phyloP scores from a whole-genome alignment of 2,329 filamentous ascomycete genomes.

The Stromatinia cepivora region DNA sequence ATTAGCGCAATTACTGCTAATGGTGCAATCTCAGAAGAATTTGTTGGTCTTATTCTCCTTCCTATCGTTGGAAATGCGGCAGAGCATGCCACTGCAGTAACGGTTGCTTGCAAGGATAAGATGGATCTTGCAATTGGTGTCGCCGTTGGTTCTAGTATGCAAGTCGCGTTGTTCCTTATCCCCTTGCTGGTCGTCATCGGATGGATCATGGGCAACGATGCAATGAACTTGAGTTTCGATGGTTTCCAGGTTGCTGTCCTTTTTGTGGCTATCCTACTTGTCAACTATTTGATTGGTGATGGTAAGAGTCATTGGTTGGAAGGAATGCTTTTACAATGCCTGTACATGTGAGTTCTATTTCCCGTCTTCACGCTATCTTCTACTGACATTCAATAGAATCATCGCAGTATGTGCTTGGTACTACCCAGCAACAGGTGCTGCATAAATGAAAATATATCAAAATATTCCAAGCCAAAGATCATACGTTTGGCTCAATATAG shows the following conservation, averaged over 20 bases:
- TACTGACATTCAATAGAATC: constrained; percentile 23
- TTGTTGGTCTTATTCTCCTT: constrained; percentile 77
- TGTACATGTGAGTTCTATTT: constrained; percentile 37
- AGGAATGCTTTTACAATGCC: constrained; percentile 38
- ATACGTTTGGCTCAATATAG: neutral
- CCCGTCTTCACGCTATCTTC: too few relatives aligned
- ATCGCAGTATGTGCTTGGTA: constrained; percentile 34
- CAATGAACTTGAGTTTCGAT: constrained; percentile 69
- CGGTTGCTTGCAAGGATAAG: constrained; percentile 75
- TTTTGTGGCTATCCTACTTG: constrained; percentile 79
- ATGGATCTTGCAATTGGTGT: constrained; percentile 77
- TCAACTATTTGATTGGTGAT: constrained; percentile 83
- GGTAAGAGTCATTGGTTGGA: constrained; percentile 51
- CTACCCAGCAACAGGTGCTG: constrained; percentile 23
- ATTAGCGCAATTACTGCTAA: constrained; percentile 71
- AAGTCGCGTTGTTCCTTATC: constrained; percentile 80
- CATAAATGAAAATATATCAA: neutral
- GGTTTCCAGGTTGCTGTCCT: constrained; percentile 84
- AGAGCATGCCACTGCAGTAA: constrained; percentile 79
- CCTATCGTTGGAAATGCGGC: constrained; percentile 81
- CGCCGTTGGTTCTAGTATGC: constrained; percentile 79
- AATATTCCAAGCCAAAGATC: neutral
- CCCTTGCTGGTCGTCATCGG: constrained; percentile 78
- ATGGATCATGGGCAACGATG: constrained; percentile 68
- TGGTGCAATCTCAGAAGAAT: constrained; percentile 72